Base-by-base conservation (phyloP, 2,329 filamentous ascomycete species). In the Fusarium sp. region DNA sequence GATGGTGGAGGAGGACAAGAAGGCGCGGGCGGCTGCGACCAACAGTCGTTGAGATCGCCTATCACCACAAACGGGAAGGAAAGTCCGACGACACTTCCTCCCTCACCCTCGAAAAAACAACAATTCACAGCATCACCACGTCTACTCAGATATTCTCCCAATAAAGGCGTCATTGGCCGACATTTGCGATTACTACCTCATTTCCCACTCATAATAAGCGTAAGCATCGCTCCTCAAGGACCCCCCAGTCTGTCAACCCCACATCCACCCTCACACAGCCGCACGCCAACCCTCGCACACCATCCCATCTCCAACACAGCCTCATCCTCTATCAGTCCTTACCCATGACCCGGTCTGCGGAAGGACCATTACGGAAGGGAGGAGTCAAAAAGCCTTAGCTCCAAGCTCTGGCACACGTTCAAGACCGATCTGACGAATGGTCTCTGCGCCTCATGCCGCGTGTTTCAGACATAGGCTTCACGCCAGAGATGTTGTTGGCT, bases 291-390 rank as follows among this genome's bases (percentile, higher is more conserved):
- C 61, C 54, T 38, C 33, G 47, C 57, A 62, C 57, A 27, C 42
- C 63, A 65, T 57, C 63, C 63, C 64, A 65, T 71, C 65, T 69
- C 35, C 35, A 63, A 57, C 71, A 74, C 68, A 74, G 71, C 71
- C 71, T 72, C 71, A 69, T 61, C 29, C 29, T 56, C 22, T 31
- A 29, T 29, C 52, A 31, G 20, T 52, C 40, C 18, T 11, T 29
- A 16, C 54, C 65, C 69, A 73, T 73, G 58, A 60, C 66, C 66
- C 66, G 66, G 61, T 60, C 66, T 73, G 58, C 36, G 27, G 33
- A 25, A 38, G 36, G 35, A 42, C 31, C 25, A 52, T 52, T 52
- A 31, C 2, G 47, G 47, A 52, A 52, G 27, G 47, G 47, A 52
- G 47, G 47, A 58, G 35, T n/a, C 2, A 14, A 40, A 42, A 40